phyloP scores from a whole-genome alignment of 2,329 filamentous ascomycete species.

The Ophiosphaerella korrae region DNA sequence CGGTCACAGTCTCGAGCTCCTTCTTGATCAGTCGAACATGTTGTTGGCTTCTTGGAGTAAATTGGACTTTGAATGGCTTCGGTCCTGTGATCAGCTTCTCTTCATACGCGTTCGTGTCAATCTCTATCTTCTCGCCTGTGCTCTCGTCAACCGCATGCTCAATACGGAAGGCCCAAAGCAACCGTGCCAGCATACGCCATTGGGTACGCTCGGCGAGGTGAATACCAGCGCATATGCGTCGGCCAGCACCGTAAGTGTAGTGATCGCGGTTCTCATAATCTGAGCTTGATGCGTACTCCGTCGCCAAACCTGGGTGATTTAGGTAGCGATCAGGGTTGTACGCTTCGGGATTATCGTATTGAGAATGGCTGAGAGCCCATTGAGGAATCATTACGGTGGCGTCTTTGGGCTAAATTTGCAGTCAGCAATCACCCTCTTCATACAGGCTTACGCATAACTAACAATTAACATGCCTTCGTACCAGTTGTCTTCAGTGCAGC shows the following conservation, averaged over 20 bases:
- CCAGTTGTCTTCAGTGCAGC: constrained; percentile 31
- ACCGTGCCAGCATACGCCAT: constrained; percentile 40
- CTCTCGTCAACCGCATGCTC: constrained; percentile 21
- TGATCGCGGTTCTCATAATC: constrained; percentile 50
- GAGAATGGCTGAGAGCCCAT: constrained; percentile 24
- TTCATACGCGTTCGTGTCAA: constrained; percentile 32
- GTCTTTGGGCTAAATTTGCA: constrained; percentile 25
- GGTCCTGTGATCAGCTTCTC: constrained; percentile 44
- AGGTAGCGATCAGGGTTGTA: constrained; percentile 48
- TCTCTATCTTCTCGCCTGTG: constrained; percentile 31
- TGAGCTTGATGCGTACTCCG: constrained; percentile 42
- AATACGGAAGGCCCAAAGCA: constrained; percentile 58
- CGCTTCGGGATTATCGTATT: constrained; percentile 26
- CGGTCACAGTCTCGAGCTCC: constrained; percentile 1
- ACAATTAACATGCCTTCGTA: constrained; percentile 37
- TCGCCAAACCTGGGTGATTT: constrained; percentile 38
- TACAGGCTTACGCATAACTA: constrained; percentile 5
- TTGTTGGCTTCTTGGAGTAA: constrained; percentile 34
- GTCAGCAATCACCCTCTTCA: constrained; percentile 3
- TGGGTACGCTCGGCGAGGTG: constrained; percentile 61
- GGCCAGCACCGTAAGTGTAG: constrained; percentile 56
- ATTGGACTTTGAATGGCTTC: constrained; percentile 39
- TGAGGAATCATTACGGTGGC: constrained; percentile 38
- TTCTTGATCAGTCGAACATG: constrained; percentile 18
- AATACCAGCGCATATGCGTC: constrained; percentile 57